phyloP scores from a whole-genome alignment of 129 eudicot species.

The Flaveria trinervia region DNA sequence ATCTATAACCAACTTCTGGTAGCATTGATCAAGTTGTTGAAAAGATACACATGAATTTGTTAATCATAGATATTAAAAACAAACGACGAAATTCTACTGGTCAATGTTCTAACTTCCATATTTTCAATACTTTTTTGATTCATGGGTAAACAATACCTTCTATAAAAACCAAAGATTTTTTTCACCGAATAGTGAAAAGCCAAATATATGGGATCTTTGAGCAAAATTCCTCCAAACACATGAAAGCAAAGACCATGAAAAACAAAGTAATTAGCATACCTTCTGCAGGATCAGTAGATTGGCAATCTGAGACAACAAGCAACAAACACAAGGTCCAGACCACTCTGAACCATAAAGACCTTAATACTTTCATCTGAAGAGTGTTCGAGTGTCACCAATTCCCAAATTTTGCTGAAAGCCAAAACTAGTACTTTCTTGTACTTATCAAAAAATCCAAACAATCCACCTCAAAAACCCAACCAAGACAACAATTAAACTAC shows the following conservation, averaged over 20 bases:
- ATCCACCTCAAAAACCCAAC: constrained; percentile 26
- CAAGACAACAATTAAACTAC: constrained; percentile 23
- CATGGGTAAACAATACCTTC: neutral
- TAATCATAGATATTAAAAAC: too few relatives aligned
- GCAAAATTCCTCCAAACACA: neutral
- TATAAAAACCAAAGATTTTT: neutral
- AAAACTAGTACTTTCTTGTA: constrained; percentile 20
- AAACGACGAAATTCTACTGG: too few relatives aligned
- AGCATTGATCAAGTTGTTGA: neutral
- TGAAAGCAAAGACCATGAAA: neutral
- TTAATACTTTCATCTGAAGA: constrained; percentile 32
- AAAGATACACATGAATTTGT: neutral
- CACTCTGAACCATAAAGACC: constrained; percentile 28
- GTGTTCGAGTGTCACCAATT: constrained; percentile 20
- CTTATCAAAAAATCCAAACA: constrained; percentile 27
- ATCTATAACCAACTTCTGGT: too few relatives aligned
- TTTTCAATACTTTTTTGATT: neutral
- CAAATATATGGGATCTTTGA: neutral
- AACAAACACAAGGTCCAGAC: constrained; percentile 40
- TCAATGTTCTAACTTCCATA: neutral
- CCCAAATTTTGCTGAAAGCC: constrained; percentile 28
- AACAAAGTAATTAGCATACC: constrained; percentile 39
- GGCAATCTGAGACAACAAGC: constrained; percentile 44
- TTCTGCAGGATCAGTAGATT: constrained; percentile 61
- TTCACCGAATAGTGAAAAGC: neutral